Evolutionary conservation across 2,329 filamentous ascomycete species (phyloP).

Genomic region (Albophoma yamanashiensis): DNA sequence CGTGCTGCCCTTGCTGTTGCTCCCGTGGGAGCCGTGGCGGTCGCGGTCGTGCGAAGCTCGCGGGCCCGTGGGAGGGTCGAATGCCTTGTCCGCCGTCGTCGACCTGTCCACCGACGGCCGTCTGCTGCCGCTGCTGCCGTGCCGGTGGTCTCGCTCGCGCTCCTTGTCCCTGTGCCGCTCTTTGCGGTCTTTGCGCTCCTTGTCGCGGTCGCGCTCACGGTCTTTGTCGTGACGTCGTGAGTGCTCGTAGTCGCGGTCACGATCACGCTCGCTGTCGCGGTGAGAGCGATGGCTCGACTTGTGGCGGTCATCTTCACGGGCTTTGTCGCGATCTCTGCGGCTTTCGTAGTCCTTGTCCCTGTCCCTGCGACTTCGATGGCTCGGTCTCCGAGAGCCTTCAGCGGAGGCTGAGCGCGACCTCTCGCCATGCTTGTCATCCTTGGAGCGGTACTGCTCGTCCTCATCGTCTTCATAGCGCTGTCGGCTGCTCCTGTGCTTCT

Average conservation of each 20-base stretch:
- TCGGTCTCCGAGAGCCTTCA: slow-evolving; percentile 43
- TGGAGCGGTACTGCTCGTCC: slow-evolving; percentile 27
- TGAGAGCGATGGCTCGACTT: slow-evolving; percentile 30
- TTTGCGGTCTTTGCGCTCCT: slow-evolving; percentile 21
- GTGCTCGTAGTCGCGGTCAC: slow-evolving; percentile 28
- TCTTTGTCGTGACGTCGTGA: slow-evolving; percentile 22
- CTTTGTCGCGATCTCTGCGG: slow-evolving; percentile 29
- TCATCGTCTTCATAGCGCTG: slow-evolving; percentile 35
- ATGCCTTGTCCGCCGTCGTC: slow-evolving; percentile 25
- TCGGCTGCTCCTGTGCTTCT: slow-evolving; percentile 34
- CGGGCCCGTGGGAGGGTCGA: slow-evolving; percentile 31
- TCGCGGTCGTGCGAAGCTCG: slow-evolving; percentile 27
- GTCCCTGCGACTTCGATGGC: slow-evolving; percentile 52
- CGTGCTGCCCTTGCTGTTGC: slow-evolving; percentile 7
- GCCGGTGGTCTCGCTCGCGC: slow-evolving; percentile 19
- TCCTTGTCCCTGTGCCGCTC: slow-evolving; percentile 23
- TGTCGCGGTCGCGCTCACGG: slow-evolving; percentile 25
- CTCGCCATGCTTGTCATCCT: slow-evolving; percentile 34
- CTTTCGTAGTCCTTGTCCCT: slow-evolving; percentile 41
- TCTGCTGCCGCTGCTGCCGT: slow-evolving; percentile 24
- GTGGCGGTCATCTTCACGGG: slow-evolving; percentile 32
- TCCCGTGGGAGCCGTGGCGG: slow-evolving; percentile 23
- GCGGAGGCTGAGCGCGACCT: slow-evolving; percentile 56
- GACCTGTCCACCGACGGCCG: slow-evolving; percentile 14
- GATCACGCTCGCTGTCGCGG: slow-evolving; percentile 25